Base-by-base conservation (phyloP, 208 protist genomes). In the Acanthamoeba triangularis region DNA sequence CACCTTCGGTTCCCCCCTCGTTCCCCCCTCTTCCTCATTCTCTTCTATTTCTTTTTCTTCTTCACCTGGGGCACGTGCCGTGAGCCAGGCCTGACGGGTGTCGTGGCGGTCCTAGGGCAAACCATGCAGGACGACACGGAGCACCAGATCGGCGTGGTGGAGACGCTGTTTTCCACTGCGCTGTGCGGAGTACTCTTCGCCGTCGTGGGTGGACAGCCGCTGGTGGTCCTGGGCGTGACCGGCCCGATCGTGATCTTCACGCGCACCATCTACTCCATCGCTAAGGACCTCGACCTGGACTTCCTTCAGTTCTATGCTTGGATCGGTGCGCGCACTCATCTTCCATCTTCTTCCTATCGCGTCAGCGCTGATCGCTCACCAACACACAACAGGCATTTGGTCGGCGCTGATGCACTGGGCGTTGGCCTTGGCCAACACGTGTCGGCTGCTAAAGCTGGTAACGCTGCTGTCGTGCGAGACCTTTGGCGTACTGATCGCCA, bases 181-280 rank as follows among this genome's bases (percentile, higher is more conserved):
- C 10, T 94, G 20, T 95, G 78, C 49, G 96, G 96, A 47, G 47
- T 95, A 18, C 44, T 96, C 52, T 97, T 95, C 33, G 10, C 95
- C 16, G 1, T 96, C 0, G 30, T 95, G 20, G 85, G 61, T 52
- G 94, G 96, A 1, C 96, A 96, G 49, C 96, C 96, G 52, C 47
- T 97, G 30, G 67, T 93, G 23, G 96, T 97, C 85, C 49, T 97
- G 2, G 95, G 95, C 63, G 96, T 97, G 8, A 97, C 96, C 20
- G 96, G 95, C 37, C 96, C 84, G 18, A 30, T 96, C 2, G 25
- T 30, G 41, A 96, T 97, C 69, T 96, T 97, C 85, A 85, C 35
- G 10, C 37, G 16, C n/a, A 96, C 95, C 56, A 16, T 97, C 20
- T 96, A 94, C 76, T 52, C 95, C 28, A 61, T 97, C 20, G 61